Conservation (phyloP, 2,329 filamentous ascomycete species). For the Emericellopsis cladophorae region DNA sequence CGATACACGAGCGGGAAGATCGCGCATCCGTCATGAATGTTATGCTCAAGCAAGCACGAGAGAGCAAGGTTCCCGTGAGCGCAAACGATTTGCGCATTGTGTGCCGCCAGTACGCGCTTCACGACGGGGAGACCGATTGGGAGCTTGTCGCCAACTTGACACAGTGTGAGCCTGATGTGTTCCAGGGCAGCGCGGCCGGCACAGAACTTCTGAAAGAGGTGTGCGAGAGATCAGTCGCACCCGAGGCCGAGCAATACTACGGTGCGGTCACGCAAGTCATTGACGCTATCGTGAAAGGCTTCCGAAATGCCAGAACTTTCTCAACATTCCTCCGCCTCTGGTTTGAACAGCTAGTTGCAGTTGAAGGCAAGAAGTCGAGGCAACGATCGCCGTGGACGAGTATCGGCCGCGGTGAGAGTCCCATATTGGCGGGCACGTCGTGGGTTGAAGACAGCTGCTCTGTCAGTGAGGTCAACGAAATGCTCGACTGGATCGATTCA, state of each 20-base stretch:
- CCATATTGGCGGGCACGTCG: conserved; percentile 7
- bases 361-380: conserved; percentile 15
- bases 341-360: conserved; percentile 26
- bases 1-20: conserved; percentile 10
- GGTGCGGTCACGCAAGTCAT: conserved; percentile 21
- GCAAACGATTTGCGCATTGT: conserved; percentile 25
- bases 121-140: conserved; percentile 25
- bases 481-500: conserved; percentile 27
- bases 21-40: conserved; percentile 14
- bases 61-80: conserved; percentile 20
- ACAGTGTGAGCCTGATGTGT: conserved; percentile 32
- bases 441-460: conserved; percentile 30
- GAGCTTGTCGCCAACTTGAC: conserved; percentile 24
- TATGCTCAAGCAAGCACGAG: conserved; percentile 16
- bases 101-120: conserved; percentile 28
- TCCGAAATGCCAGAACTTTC: conserved; percentile 28
- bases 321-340: conserved; percentile 32
- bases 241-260: conserved; percentile 7
- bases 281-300: conserved; percentile 28
- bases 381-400: conserved; percentile 19
- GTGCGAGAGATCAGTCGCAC: conserved; percentile 19
- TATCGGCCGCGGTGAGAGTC: conserved; percentile 8
- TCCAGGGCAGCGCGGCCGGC: conserved; percentile 26
- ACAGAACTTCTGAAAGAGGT: conserved; percentile 24
- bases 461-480: conserved; percentile 25